A percentile compares a stretch with the other conserved stretches of the same genome.
Evolutionary conservation across 2,329 filamentous ascomycete species (phyloP).

Genomic region (Monosporascus sp.): DNA sequence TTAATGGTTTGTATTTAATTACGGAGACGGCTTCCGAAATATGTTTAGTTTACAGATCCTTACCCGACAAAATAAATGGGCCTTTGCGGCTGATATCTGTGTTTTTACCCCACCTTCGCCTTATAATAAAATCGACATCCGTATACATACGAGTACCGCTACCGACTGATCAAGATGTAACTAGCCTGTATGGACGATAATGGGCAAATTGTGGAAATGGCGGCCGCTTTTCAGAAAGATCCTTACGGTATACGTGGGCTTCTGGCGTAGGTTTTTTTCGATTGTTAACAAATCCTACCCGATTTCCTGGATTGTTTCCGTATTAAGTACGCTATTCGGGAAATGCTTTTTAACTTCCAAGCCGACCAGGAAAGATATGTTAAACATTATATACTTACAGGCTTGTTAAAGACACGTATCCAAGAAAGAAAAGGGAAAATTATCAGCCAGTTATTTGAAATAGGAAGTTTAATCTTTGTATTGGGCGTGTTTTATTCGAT

Average conservation of each 20-base stretch:
- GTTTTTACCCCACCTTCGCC: too few relatives aligned
- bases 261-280: constrained; percentile 2
- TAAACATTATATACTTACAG: not conserved
- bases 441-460: not conserved
- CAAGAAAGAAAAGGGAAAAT: not conserved
- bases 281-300: constrained; percentile 2
- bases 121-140: too few relatives aligned
- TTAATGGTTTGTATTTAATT: too few relatives aligned
- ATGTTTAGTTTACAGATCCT: too few relatives aligned
- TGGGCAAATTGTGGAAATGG: constrained; percentile 1
- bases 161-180: not conserved
- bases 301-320: constrained; percentile 2
- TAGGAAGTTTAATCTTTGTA: not conserved
- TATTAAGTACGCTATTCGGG: constrained; percentile 1
- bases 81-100: too few relatives aligned
- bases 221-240: not conserved
- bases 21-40: too few relatives aligned
- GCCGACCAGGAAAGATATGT: not conserved
- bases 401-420: not conserved
- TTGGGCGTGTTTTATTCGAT: constrained; percentile 4
- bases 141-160: too few relatives aligned
- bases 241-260: constrained; percentile 1
- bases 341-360: constrained; percentile 1
- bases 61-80: too few relatives aligned
- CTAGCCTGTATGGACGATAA: not conserved